phyloP scores from a whole-genome alignment of 192 early-diverging fungal genomes.

The Dissophora globulifera region DNA sequence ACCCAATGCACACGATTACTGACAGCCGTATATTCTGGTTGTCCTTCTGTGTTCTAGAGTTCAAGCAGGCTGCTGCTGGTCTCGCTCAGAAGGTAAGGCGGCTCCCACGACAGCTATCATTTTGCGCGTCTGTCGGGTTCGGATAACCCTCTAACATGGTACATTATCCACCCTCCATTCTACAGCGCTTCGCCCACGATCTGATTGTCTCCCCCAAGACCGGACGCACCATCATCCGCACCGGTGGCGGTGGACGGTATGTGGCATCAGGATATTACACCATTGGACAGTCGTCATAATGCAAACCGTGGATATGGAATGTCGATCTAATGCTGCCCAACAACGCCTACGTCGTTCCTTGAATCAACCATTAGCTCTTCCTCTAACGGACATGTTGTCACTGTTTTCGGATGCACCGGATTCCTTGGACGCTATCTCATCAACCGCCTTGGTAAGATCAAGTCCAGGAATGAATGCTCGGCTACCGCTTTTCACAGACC shows the following conservation, averaged over 20 bases:
- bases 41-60: conserved; percentile 19
- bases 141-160: no score
- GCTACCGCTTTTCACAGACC: neutral
- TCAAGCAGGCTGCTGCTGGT: conserved; percentile 40
- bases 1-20: neutral
- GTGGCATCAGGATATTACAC: conserved; percentile 7
- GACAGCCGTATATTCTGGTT: neutral
- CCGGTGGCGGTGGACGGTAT: conserved; percentile 75
- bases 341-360: no score
- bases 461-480: no score
- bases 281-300: neutral
- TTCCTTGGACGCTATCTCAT: conserved; percentile 96
- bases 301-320: no score
- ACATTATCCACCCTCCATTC: neutral
- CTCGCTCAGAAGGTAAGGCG: conserved; percentile 48
- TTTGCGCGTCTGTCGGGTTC: neutral
- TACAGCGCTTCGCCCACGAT: conserved; percentile 63
- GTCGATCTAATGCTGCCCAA: no score
- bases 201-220: conserved; percentile 65
- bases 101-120: neutral
- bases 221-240: conserved; percentile 67
- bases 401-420: conserved; percentile 96
- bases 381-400: conserved; percentile 87
- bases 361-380: conserved; percentile 77
- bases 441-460: conserved; percentile 87